Conservation (phyloP, 257 asterid species). For the Solanum lycopersicoides region DNA sequence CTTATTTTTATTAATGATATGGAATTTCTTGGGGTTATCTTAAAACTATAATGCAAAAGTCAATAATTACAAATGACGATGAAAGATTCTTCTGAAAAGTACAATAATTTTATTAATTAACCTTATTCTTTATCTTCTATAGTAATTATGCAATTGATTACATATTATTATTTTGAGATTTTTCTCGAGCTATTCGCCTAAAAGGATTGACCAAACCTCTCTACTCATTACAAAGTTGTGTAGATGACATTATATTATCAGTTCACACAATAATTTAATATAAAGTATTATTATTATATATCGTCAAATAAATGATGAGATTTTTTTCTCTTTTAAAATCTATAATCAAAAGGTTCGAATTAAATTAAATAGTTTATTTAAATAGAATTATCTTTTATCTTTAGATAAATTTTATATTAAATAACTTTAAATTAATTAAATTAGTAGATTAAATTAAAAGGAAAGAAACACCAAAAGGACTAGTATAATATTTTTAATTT, state of each 20-base stretch:
- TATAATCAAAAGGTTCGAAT: background rate
- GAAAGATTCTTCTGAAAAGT: constrained; percentile 17
- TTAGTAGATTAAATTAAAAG: background rate
- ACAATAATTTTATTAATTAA: background rate
- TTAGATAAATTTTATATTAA: accelerated
- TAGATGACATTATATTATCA: background rate
- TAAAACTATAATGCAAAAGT: background rate
- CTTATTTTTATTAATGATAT: background rate
- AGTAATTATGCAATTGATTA: background rate
- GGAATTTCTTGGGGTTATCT: background rate
- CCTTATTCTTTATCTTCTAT: background rate
- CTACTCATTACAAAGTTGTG: background rate
- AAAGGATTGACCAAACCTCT: constrained; percentile 22
- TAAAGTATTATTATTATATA: background rate
- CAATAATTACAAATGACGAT: constrained; percentile 1
- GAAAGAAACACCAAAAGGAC: background rate
- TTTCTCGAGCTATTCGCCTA: constrained; percentile 40
- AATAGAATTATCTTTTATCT: accelerated
- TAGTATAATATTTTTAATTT: background rate
- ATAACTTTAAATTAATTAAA: background rate
- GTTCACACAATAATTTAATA: background rate
- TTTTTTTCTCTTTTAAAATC: background rate
- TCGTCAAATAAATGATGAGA: background rate
- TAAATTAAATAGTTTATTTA: background rate
- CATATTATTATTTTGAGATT: constrained; percentile 5